These are phyloP conservation scores for Meyerozyma smithsonii DNA, from an alignment of 1,139 yeast genomes.

Conservation along the genomic window DNA sequence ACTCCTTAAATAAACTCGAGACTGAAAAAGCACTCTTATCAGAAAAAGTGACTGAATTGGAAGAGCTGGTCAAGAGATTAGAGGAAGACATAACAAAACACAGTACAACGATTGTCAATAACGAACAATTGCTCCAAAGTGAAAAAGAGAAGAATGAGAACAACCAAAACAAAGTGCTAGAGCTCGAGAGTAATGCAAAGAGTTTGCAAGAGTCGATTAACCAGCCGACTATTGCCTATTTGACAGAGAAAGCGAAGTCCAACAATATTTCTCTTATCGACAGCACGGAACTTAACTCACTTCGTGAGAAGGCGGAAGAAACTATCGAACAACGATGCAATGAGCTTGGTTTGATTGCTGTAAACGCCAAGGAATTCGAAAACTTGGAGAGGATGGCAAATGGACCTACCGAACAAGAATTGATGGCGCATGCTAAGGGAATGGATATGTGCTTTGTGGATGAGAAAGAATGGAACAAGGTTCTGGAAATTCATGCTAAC, in stretches of 20 bases:
- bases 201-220: constrained; percentile 14
- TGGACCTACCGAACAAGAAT: constrained; percentile 12
- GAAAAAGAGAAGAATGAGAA: not conserved
- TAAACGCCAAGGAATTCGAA: constrained; percentile 14
- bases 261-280: constrained; percentile 17
- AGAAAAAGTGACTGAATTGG: not conserved
- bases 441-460: not conserved
- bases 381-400: constrained; percentile 12
- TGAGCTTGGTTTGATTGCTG: constrained; percentile 11
- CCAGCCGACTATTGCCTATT: constrained; percentile 20
- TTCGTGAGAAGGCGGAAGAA: constrained; percentile 5
- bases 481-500: not conserved
- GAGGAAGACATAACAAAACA: not conserved
- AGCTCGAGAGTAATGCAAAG: constrained; percentile 11
- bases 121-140: not conserved
- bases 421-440: not conserved
- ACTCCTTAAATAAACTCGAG: not conserved
- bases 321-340: not conserved
- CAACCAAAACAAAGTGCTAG: not conserved
- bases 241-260: constrained; percentile 16
- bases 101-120: not conserved
- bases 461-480: not conserved
- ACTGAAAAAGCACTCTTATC: not conserved
- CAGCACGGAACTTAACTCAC: constrained; percentile 11
- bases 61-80: not conserved